Evolutionary conservation across 2,329 filamentous ascomycete species (phyloP), one percentile per base, ranked within the genome.

Genomic region (Cladosporium sp.): DNA sequence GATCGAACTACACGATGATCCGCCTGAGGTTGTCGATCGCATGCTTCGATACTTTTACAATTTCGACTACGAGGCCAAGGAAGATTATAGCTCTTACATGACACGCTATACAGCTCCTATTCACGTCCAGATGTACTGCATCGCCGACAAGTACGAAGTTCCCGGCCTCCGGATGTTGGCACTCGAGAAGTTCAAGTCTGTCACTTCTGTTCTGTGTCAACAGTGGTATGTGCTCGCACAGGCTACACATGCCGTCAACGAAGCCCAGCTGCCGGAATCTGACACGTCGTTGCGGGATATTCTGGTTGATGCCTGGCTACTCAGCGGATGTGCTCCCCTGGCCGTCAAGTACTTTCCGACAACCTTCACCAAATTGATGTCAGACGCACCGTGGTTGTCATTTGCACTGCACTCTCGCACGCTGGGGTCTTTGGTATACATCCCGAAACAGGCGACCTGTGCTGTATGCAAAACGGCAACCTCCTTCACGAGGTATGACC

Each of bases 101-200:
- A n/a, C n/a, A n/a, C n/a, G n/a, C n/a, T n/a, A n/a, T n/a, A n/a
- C n/a, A n/a, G n/a, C n/a, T n/a, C n/a, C 1, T 2, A 3, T 20
- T 11, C 49, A 39, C 15, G 55, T 57, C n/a, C 38, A 14, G 6
- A 50, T 63, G 25, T 65, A 61, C 51, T 49, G 55, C 9, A 38
- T 58, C 11, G 63, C 63, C 19, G 63, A 63, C 52, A 63, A 65
- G 50, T 63, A 63, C 45, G 50, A 61, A 14, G 45, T 63, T 11
- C 55, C 54, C 3, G 43, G 30, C 4, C 59, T 64, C 6, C 55
- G 57, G 14, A 56, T 28, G 15, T 12, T 59, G 2, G 59, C 60
- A 8, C 42, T 60, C 8, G 45, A 40, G 20, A 61, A 62, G 40
- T 59, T 63, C 43, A 50, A 56, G 15, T 19, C 38, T n/a, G n/a